Base-by-base conservation (phyloP, 192 early-diverging fungal species). In the Coemansia sp. region DNA sequence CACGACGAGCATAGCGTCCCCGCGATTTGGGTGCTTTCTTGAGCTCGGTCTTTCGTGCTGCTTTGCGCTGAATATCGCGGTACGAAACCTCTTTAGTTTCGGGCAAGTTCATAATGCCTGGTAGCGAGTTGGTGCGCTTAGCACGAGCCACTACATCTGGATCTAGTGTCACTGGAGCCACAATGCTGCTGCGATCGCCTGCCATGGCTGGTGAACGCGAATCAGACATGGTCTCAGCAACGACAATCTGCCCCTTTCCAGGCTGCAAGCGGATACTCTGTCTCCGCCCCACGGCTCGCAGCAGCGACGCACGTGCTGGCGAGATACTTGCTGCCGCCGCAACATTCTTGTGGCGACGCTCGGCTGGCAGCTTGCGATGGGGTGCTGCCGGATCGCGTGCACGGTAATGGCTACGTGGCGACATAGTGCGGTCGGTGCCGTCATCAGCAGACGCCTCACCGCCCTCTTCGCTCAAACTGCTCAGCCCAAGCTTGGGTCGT, bases 71-170 rank as follows among this genome's bases (percentile, higher is more conserved):
- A 50, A 54, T 52, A 14, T 79, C 76, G 30, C 44, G 43, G 52
- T 79, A 79, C 40, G 76, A 79, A 43, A 79, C 67, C 55, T 72
- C 70, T 6, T 59, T 53, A n/a, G 76, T 79, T 58, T 79, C 76
- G 21, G 76, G 76, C 20, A 79, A 66, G 53, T 66, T 65, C 59
- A 70, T 69, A 23, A 65, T 63, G 2, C 63, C 70, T 0, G 76
- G 70, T 26, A 79, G 76, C 59, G 76, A 79, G 39, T 72, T 72
- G 3, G 76, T 65, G 21, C 76, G 65, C 56, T 79, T 79, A 18
- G 76, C 70, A 0, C 70, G 70, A 10, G 61, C 57, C 28, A 61
- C 42, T 0, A 54, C 43, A 12, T 78, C 75, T 3, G 57, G 58
- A 50, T 59, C 63, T 23, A 49, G 46, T 4, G 57, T 16, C 6